Evolutionary conservation across 768 basidiomycete genomes (phyloP).

Genomic region (Daedaleopsis sinensis): DNA sequence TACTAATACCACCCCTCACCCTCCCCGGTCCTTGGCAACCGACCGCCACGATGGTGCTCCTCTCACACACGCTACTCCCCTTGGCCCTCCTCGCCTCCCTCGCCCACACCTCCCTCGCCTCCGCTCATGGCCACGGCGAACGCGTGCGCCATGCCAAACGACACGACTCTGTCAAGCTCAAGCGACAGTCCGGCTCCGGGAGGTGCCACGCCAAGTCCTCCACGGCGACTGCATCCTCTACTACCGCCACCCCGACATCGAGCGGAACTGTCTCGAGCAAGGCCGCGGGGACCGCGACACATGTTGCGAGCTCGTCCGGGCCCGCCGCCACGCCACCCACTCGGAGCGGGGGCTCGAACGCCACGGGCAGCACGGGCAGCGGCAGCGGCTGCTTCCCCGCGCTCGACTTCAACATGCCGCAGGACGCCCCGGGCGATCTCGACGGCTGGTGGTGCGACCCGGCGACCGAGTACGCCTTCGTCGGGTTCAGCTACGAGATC

Average conservation of each 20-base stretch:
- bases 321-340: too few species aligned
- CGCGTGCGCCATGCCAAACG: neutral
- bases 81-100: neutral
- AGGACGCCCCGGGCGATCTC: conserved; percentile 39
- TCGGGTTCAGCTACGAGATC: conserved; percentile 79
- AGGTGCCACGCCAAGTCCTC: too few species aligned
- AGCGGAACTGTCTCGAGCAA: too few species aligned
- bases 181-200: neutral
- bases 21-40: too few species aligned
- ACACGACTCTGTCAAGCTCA: neutral
- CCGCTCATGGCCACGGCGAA: neutral
- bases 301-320: too few species aligned
- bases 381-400: conserved; percentile 24
- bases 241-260: too few species aligned
- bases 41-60: neutral
- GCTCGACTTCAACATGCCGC: conserved; percentile 58
- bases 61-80: neutral
- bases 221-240: too few species aligned
- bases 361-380: neutral
- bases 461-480: conserved; percentile 70
- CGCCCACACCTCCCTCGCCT: neutral
- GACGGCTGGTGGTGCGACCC: conserved; percentile 56
- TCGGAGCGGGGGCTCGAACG: neutral
- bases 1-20: too few species aligned
- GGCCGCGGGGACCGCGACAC: too few species aligned